These are phyloP conservation scores for Sclerospora graminicola DNA, from an alignment of 352 stramenopile genomes.

Conservation along the genomic window DNA sequence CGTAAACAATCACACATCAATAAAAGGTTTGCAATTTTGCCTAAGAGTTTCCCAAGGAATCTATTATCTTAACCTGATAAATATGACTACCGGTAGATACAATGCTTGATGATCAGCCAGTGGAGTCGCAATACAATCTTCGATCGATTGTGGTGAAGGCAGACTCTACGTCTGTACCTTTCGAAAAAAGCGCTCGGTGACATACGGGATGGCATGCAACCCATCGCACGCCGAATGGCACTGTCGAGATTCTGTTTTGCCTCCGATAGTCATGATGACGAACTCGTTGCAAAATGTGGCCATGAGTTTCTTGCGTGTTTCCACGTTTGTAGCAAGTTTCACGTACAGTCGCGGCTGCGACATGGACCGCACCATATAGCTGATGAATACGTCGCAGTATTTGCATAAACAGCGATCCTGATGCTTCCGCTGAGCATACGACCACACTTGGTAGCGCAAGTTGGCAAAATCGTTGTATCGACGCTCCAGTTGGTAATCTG, in stretches of 20 bases:
- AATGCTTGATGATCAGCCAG: conserved; percentile 3
- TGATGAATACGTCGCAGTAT: conserved; percentile 43
- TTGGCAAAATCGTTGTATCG: conserved; percentile 45
- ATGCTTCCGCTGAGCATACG: conserved; percentile 33
- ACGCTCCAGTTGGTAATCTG: conserved; percentile 39
- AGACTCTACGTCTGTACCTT: conserved; percentile 9
- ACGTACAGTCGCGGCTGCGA: conserved; percentile 40
- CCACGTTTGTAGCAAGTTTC: conserved; percentile 26
- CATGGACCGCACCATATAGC: conserved; percentile 41
- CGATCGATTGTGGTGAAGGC: conserved; percentile 18
- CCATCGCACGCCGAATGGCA: conserved; percentile 25
- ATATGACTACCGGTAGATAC: conserved; percentile 17
- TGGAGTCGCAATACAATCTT: conserved; percentile 16
- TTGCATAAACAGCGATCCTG: conserved; percentile 19
- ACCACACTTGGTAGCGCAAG: conserved; percentile 38
- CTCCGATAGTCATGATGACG: conserved; percentile 27
- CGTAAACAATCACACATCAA: too few species aligned
- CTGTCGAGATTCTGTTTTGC: conserved; percentile 16
- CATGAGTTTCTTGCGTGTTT: conserved; percentile 32
- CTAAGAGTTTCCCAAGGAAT: background rate
- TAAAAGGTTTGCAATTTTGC: too few species aligned
- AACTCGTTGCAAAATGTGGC: conserved; percentile 41
- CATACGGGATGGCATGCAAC: conserved; percentile 30
- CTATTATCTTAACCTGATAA: too few species aligned
- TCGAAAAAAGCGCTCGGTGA: conserved; percentile 35